Percentiles rank a stretch among this genome's conserved stretches.
These are phyloP conservation scores for Microsporum canis DNA, from an alignment of 2,329 filamentous ascomycete genomes.

Conservation along the genomic window DNA sequence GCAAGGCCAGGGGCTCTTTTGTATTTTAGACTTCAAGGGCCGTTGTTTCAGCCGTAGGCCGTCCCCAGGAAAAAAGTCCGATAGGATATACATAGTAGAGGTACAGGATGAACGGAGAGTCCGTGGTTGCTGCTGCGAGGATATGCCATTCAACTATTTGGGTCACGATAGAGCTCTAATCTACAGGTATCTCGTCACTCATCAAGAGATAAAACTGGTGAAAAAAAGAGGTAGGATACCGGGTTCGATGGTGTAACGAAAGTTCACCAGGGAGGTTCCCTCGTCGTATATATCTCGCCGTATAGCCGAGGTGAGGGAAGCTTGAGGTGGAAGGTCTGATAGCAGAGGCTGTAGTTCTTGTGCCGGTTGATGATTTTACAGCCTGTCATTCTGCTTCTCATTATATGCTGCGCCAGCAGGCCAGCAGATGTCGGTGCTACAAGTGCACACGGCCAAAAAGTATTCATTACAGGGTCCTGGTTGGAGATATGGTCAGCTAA, in stretches of 20 bases:
- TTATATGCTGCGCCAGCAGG: too few relatives aligned
- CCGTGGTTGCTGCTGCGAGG: not conserved
- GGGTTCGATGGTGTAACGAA: not conserved
- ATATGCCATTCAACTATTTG: not conserved
- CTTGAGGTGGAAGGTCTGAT: not conserved
- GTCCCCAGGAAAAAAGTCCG: not conserved
- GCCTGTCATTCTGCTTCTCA: too few relatives aligned
- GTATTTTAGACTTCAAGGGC: not conserved
- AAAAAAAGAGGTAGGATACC: not conserved
- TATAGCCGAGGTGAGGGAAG: not conserved
- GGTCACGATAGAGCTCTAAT: not conserved
- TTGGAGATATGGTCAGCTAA: not conserved
- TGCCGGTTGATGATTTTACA: too few relatives aligned
- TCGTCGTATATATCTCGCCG: not conserved
- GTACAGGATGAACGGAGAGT: not conserved
- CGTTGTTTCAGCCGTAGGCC: conserved; percentile 4
- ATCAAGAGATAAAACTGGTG: not conserved
- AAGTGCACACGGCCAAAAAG: not conserved
- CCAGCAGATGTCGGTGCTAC: not conserved
- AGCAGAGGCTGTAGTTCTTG: not conserved
- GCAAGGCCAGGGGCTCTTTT: not conserved
- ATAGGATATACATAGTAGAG: not conserved
- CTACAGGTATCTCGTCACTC: not conserved
- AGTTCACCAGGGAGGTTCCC: not conserved
- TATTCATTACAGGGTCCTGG: conserved; percentile 11